A percentile compares a stretch with the other conserved stretches of the same genome.
These are phyloP conservation scores for Pythium coloratum DNA, from an alignment of 352 stramenopile species.

Conservation along the genomic window DNA sequence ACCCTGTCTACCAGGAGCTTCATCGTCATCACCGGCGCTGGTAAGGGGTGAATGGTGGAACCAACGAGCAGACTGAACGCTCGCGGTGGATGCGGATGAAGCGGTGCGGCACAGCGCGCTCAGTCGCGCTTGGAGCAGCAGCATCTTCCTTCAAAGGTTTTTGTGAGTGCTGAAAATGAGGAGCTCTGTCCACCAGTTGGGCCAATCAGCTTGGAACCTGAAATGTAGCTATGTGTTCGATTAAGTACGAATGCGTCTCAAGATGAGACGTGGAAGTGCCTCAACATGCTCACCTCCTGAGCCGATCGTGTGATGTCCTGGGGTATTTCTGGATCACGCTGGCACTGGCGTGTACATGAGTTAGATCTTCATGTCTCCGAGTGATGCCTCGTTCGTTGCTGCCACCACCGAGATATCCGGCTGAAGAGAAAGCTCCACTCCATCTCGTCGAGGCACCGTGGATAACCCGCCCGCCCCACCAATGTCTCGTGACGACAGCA, in stretches of 20 bases:
- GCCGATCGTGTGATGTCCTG: not conserved
- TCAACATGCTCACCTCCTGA: not conserved
- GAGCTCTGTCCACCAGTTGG: slow-evolving; percentile 4
- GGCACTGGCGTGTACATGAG: no score
- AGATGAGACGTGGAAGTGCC: not conserved
- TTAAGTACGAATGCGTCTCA: not conserved
- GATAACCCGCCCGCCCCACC: no score
- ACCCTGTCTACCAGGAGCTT: not conserved
- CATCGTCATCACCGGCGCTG: not conserved
- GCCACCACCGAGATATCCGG: not conserved
- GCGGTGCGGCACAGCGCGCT: not conserved
- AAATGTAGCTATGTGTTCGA: not conserved
- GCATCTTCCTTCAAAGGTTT: not conserved
- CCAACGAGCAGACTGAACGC: not conserved
- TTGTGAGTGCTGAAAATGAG: not conserved
- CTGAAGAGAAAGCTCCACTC: not conserved
- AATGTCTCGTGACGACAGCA: not conserved
- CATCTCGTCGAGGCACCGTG: no score
- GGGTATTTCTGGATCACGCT: not conserved
- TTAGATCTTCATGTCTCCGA: no score
- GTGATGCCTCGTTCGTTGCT: no score
- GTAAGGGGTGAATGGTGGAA: not conserved
- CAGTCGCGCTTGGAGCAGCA: not conserved
- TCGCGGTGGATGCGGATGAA: not conserved
- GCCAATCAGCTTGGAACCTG: not conserved